These are phyloP conservation scores for Hypoxylon perforatum DNA, from an alignment of 495 filamentous ascomycete genomes.

Conservation along the genomic window DNA sequence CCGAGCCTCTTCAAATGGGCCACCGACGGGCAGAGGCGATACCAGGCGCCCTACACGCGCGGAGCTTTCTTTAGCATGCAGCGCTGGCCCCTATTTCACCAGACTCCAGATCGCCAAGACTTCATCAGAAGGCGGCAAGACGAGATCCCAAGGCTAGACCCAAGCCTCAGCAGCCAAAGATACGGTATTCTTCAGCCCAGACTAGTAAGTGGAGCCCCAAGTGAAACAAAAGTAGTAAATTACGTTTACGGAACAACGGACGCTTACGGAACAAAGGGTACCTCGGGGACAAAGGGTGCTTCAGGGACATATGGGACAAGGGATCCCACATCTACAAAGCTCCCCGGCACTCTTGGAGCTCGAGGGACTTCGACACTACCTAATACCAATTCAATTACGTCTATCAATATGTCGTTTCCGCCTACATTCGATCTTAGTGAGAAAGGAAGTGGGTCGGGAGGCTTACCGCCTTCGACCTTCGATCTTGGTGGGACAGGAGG, in stretches of 20 bases:
- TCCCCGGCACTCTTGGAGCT: not conserved
- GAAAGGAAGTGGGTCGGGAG: too few species aligned
- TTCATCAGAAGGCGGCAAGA: conserved; percentile 32
- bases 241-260: conserved; percentile 4
- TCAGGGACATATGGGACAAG: conserved; percentile 17
- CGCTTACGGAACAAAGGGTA: conserved; percentile 1
- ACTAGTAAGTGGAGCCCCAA: conserved; percentile 13
- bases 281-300: conserved; percentile 1
- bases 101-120: conserved; percentile 10
- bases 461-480: too few species aligned
- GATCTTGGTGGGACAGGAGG: not conserved
- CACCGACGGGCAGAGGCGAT: conserved; percentile 41
- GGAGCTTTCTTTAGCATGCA: conserved; percentile 39
- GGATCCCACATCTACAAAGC: conserved; percentile 1
- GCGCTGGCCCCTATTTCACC: conserved; percentile 41
- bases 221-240: conserved; percentile 10
- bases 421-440: too few species aligned
- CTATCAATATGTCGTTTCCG: too few species aligned
- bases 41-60: conserved; percentile 41
- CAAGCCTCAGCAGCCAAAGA: conserved; percentile 17
- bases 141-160: conserved; percentile 27
- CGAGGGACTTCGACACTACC: conserved; percentile 5
- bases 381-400: not conserved
- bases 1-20: conserved; percentile 48
- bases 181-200: conserved; percentile 41